These are phyloP conservation scores for Theobroma grandiflorum DNA, from an alignment of 441 rosid species.

Conservation along the genomic window DNA sequence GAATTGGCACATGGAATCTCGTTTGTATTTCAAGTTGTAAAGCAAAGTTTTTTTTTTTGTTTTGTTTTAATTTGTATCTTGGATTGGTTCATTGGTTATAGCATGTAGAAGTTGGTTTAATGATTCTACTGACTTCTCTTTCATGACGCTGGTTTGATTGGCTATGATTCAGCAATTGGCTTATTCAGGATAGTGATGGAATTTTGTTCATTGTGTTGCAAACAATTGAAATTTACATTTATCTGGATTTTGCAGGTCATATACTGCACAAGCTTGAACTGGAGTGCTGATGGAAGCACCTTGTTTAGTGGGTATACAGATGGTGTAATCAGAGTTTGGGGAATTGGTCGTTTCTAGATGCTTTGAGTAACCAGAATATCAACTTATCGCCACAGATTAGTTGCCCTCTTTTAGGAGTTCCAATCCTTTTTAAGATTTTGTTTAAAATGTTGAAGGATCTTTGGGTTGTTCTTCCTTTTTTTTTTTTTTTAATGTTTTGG, in stretches of 20 bases:
- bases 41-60: neutral
- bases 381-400: constrained; percentile 5
- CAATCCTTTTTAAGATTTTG: constrained; percentile 35
- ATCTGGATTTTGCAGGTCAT: constrained; percentile 58
- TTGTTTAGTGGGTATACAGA: constrained; percentile 96
- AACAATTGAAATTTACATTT: neutral
- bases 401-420: constrained; percentile 22
- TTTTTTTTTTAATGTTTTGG: constrained; percentile 25
- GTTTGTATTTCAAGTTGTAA: too few species aligned
- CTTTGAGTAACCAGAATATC: constrained; percentile 13
- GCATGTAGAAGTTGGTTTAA: neutral
- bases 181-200: neutral
- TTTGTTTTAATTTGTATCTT: neutral
- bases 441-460: constrained; percentile 32
- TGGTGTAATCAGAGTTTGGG: constrained; percentile 98
- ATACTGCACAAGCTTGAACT: constrained; percentile 92
- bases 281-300: constrained; percentile 97
- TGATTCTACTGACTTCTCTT: neutral
- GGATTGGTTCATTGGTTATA: neutral
- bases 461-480: constrained; percentile 8
- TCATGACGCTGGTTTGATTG: neutral
- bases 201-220: neutral
- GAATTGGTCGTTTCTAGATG: constrained; percentile 82
- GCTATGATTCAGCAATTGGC: constrained; percentile 1
- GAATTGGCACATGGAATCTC: neutral